Conservation (phyloP, 331 rosid species). For the Malus hybrid region DNA sequence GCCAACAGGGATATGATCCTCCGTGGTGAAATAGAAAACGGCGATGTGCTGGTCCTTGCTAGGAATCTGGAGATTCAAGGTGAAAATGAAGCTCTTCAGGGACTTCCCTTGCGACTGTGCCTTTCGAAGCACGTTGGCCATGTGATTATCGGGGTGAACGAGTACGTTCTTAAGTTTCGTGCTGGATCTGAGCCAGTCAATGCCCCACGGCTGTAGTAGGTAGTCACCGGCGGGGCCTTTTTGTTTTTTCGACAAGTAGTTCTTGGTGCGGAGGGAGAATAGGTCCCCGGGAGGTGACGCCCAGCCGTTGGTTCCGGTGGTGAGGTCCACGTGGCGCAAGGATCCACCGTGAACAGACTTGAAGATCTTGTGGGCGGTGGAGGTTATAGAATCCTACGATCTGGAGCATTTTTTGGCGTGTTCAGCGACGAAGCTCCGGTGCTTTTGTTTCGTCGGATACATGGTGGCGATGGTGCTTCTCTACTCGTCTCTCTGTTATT, state of each 20-base stretch:
- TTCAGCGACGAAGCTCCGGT: constrained; percentile 33
- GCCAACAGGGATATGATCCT: constrained; percentile 56
- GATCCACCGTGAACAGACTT: constrained; percentile 57
- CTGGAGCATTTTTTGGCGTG: constrained; percentile 11
- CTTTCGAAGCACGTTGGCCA: constrained; percentile 35
- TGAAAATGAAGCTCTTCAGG: constrained; percentile 60
- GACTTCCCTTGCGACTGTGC: constrained; percentile 53
- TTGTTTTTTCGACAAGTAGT: constrained; percentile 40
- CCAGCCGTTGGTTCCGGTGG: constrained; percentile 78
- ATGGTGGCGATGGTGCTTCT: constrained; percentile 7
- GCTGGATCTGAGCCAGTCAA: constrained; percentile 79
- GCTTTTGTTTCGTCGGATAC: constrained; percentile 38
- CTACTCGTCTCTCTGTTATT: background rate
- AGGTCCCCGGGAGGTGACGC: constrained; percentile 82
- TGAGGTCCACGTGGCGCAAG: constrained; percentile 58
- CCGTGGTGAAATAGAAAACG: constrained; percentile 70
- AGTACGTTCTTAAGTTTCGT: constrained; percentile 72
- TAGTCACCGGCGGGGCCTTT: constrained; percentile 70
- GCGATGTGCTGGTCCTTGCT: constrained; percentile 84
- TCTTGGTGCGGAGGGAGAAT: constrained; percentile 56
- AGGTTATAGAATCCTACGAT: constrained; percentile 18
- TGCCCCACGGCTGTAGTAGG: constrained; percentile 61
- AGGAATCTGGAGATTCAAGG: constrained; percentile 75
- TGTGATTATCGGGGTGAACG: constrained; percentile 64
- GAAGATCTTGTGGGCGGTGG: constrained; percentile 40